phyloP scores from a whole-genome alignment of 2,329 filamentous ascomycete genomes.

The Aureobasidium sp. region DNA sequence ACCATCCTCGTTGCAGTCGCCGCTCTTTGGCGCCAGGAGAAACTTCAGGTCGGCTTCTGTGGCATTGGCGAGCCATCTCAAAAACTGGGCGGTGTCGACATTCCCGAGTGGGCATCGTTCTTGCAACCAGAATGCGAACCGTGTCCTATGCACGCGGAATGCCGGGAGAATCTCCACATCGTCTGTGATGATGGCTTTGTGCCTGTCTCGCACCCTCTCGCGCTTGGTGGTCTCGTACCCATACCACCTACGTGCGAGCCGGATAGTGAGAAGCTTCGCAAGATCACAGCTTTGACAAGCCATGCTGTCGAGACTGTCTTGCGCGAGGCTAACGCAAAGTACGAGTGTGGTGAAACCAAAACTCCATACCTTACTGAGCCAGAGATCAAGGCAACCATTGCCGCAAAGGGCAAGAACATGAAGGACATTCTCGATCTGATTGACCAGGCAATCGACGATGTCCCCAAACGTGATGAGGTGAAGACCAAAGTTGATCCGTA shows the following conservation, averaged over 20 bases:
- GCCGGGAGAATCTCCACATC: slow-evolving; percentile 69
- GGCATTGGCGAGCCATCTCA: slow-evolving; percentile 63
- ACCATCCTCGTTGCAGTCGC: slow-evolving; percentile 66
- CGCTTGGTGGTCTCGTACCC: slow-evolving; percentile 72
- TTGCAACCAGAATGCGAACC: slow-evolving; percentile 78
- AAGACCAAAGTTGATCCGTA: slow-evolving; percentile 51
- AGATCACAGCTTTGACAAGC: slow-evolving; percentile 80
- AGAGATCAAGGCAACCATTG: slow-evolving; percentile 70
- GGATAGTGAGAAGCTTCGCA: slow-evolving; percentile 83
- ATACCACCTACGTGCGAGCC: slow-evolving; percentile 88
- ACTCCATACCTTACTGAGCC: slow-evolving; percentile 61
- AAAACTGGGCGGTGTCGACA: slow-evolving; percentile 51
- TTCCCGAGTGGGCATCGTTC: slow-evolving; percentile 66
- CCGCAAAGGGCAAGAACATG: slow-evolving; percentile 74
- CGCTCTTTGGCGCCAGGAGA: slow-evolving; percentile 87
- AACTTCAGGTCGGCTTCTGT: slow-evolving; percentile 93
- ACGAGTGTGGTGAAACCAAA: slow-evolving; percentile 73
- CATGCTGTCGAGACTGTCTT: slow-evolving; percentile 74
- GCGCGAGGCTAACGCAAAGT: slow-evolving; percentile 76
- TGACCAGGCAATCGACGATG: slow-evolving; percentile 65
- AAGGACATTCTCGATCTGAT: slow-evolving; percentile 90
- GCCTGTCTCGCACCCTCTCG: slow-evolving; percentile 74
- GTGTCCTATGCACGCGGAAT: slow-evolving; percentile 85
- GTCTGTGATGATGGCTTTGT: slow-evolving; percentile 84
- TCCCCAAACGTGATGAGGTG: slow-evolving; percentile 56